Evolutionary conservation across 108 stramenopile genomes (phyloP), one percentile per base, ranked within the genome.

Genomic region (Asterionellopsis glacialis): DNA sequence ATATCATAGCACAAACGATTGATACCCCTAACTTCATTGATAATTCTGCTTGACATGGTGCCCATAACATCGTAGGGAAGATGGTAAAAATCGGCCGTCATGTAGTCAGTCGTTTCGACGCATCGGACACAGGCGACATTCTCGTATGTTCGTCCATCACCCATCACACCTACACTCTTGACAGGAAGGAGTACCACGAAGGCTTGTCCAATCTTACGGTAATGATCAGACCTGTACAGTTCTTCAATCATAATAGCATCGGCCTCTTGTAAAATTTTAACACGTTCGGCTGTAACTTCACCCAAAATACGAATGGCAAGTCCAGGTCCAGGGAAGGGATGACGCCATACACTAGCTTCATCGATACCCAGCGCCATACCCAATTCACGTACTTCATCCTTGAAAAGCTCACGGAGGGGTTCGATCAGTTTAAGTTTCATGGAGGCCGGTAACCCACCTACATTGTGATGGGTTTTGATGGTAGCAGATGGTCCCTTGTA

Each of bases 381-480:
- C 3, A 97, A 70, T 51, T 87, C 91, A 23, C 95, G 80, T 11
- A 97, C 96, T 68, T 97, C 93, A 64, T 98, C 99, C 80, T 99
- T 99, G 86, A 98, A 98, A 15, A 99, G 79, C 60, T 99, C 99
- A 13, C 97, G 74, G 15, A 99, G 83, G 6, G 99, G 99, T 73
- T 99, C 99, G 54, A 99, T 97, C 39, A 99, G 70, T 65, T 96
- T 91, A 52, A 97, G 74, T 41, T 96, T 89, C 97, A 99, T 98
- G 23, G 77, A 73, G 11, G 87, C 97, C 0, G 94, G 95, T 15
- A 99, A 82, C 0, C 96, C 96, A 18, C 97, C 96, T 45, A 98
- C 98, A 68, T 99, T 99, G 91, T 99, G 98, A 68, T 99, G 98
- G 24, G 96, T 96, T 81, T 99, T 99, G 73, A 99, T 99, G 45